These are phyloP conservation scores for Gloeostereum incarnatum DNA, from an alignment of 768 basidiomycete species.

Conservation along the genomic window DNA sequence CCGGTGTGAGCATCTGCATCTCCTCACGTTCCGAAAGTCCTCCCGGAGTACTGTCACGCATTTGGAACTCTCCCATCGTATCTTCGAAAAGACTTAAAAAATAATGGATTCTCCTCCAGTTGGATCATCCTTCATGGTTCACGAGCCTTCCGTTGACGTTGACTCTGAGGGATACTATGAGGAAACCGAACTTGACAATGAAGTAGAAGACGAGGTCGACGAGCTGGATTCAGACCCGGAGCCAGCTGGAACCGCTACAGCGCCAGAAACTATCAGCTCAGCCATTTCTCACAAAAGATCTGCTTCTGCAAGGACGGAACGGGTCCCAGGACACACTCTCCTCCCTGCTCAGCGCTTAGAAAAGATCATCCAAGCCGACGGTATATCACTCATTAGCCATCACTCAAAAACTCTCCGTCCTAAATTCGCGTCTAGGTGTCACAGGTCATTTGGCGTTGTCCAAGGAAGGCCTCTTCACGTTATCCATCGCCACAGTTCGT, in stretches of 20 bases:
- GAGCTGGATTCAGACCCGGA: constrained; percentile 53
- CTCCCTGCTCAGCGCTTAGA: constrained; percentile 62
- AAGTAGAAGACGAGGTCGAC: constrained; percentile 55
- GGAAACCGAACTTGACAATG: constrained; percentile 18
- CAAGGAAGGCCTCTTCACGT: constrained; percentile 64
- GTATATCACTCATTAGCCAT: constrained; percentile 24
- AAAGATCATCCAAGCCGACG: constrained; percentile 73
- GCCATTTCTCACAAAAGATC: constrained; percentile 20
- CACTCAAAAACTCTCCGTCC: constrained; percentile 2
- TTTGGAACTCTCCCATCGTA: too few species aligned
- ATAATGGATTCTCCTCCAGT: too few species aligned
- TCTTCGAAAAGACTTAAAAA: too few species aligned
- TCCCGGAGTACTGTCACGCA: too few species aligned
- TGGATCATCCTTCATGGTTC: too few species aligned
- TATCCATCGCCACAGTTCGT: constrained; percentile 69
- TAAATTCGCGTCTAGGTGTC: constrained; percentile 21
- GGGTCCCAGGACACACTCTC: constrained; percentile 56
- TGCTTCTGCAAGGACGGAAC: constrained; percentile 19
- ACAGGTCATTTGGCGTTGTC: constrained; percentile 59
- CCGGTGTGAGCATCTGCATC: too few species aligned
- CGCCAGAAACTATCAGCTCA: too few species aligned
- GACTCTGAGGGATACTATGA: constrained; percentile 2
- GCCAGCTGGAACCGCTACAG: too few species aligned
- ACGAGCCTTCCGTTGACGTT: not conserved
- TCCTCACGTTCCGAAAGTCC: too few species aligned